Evolutionary conservation across 2,329 filamentous ascomycete species (phyloP).

Genomic region (Leptosphaerulina australis): DNA sequence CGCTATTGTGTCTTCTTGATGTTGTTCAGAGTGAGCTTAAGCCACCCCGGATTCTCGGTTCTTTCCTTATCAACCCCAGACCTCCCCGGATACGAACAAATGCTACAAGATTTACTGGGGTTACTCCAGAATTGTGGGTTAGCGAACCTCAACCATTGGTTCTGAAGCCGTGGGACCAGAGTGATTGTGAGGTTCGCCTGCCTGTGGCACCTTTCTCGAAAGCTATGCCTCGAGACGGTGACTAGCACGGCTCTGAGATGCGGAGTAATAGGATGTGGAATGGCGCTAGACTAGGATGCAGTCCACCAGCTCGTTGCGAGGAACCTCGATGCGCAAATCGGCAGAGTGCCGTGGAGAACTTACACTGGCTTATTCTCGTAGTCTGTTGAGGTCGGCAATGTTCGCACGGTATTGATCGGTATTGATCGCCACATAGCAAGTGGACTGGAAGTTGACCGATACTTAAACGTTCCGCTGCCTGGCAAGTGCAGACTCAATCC

Average conservation of each 20-base stretch:
- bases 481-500: conserved; percentile 8
- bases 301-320: conserved; percentile 15
- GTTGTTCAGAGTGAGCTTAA: conserved; percentile 23
- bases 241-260: conserved; percentile 6
- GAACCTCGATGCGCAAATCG: conserved; percentile 8
- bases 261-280: conserved; percentile 10
- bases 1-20: conserved; percentile 20
- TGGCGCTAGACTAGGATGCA: conserved; percentile 6
- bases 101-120: conserved; percentile 14
- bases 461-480: conserved; percentile 31
- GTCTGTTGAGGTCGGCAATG: conserved; percentile 9
- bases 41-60: conserved; percentile 33
- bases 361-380: background rate
- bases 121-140: conserved; percentile 16
- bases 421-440: conserved; percentile 19
- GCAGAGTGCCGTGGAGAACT: background rate
- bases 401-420: conserved; percentile 9
- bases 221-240: conserved; percentile 25
- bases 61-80: conserved; percentile 29
- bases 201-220: background rate
- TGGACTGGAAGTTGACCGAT: conserved; percentile 19
- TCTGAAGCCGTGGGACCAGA: background rate
- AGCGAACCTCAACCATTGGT: conserved; percentile 23
- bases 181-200: background rate
- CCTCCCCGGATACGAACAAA: conserved; percentile 20